phyloP scores from a whole-genome alignment of 805 yeast species.

The Danielia oregonensis region DNA sequence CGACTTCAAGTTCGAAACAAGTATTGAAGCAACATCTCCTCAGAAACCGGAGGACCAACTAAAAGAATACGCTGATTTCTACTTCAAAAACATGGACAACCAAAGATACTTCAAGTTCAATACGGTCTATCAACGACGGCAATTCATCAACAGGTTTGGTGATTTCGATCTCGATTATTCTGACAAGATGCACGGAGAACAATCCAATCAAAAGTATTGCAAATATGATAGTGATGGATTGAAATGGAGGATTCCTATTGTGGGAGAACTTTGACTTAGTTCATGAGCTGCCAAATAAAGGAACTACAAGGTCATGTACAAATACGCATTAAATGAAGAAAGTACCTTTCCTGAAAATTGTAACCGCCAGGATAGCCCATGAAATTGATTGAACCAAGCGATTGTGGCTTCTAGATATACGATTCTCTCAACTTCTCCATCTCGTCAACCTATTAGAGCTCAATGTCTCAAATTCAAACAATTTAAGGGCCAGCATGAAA shows the following conservation, averaged over 20 bases:
- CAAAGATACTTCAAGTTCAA: constrained; percentile 35
- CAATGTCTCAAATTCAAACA: too few relatives aligned
- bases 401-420: too few relatives aligned
- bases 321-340: too few relatives aligned
- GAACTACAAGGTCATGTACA: too few relatives aligned
- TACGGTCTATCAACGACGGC: constrained; percentile 39
- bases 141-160: constrained; percentile 40
- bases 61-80: constrained; percentile 31
- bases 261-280: constrained; percentile 29
- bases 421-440: too few relatives aligned
- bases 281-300: too few relatives aligned
- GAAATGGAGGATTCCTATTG: constrained; percentile 41
- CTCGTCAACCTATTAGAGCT: too few relatives aligned
- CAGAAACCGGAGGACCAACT: constrained; percentile 14
- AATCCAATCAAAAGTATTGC: constrained; percentile 17
- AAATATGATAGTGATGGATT: constrained; percentile 34
- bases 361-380: too few relatives aligned
- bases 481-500: too few relatives aligned
- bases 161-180: constrained; percentile 25
- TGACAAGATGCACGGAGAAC: constrained; percentile 1
- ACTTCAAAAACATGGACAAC: constrained; percentile 28
- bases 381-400: too few relatives aligned
- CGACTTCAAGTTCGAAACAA: constrained; percentile 13
- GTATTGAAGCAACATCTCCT: constrained; percentile 1
- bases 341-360: too few relatives aligned